phyloP scores from a whole-genome alignment of 2,329 filamentous ascomycete genomes.

The Fusarium piperis region DNA sequence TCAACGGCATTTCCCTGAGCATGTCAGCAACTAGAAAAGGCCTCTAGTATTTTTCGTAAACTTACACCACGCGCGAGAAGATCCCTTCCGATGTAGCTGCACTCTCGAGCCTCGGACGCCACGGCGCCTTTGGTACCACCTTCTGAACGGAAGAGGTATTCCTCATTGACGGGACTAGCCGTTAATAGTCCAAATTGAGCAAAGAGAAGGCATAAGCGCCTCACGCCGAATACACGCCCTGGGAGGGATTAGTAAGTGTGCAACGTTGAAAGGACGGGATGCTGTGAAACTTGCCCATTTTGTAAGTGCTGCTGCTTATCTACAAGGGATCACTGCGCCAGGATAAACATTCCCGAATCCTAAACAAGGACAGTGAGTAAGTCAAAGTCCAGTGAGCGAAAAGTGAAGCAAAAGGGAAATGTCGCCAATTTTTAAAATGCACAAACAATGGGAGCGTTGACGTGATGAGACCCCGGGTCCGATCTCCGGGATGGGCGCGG shows the following conservation, averaged over 20 bases:
- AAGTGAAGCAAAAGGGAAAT: neutral
- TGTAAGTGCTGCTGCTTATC: neutral
- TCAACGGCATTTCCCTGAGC: slow-evolving; percentile 78
- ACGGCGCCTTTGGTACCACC: slow-evolving; percentile 66
- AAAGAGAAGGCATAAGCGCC: slow-evolving; percentile 12
- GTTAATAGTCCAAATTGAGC: slow-evolving; percentile 14
- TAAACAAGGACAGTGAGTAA: neutral
- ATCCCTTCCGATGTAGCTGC: slow-evolving; percentile 74
- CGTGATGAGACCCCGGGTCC: slow-evolving; percentile 30
- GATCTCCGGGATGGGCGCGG: slow-evolving; percentile 8
- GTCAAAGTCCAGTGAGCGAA: neutral
- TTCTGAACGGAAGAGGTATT: slow-evolving; percentile 19
- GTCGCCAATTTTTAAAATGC: slow-evolving; percentile 2
- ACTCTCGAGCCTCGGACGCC: slow-evolving; percentile 74
- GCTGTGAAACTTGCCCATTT: slow-evolving; percentile 9
- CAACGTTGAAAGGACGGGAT: neutral
- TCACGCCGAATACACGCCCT: slow-evolving; percentile 3
- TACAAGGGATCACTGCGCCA: neutral
- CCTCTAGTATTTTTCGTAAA: neutral
- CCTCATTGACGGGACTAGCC: slow-evolving; percentile 16
- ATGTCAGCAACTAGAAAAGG: neutral
- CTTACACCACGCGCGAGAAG: slow-evolving; percentile 64
- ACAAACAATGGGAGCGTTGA: slow-evolving; percentile 22
- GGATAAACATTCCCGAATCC: neutral
- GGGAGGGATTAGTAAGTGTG: neutral